A percentile compares a stretch with the other conserved stretches of the same genome.
These are phyloP conservation scores for Neurospora sublineolata DNA, from an alignment of 495 filamentous ascomycete species.

Conservation along the genomic window DNA sequence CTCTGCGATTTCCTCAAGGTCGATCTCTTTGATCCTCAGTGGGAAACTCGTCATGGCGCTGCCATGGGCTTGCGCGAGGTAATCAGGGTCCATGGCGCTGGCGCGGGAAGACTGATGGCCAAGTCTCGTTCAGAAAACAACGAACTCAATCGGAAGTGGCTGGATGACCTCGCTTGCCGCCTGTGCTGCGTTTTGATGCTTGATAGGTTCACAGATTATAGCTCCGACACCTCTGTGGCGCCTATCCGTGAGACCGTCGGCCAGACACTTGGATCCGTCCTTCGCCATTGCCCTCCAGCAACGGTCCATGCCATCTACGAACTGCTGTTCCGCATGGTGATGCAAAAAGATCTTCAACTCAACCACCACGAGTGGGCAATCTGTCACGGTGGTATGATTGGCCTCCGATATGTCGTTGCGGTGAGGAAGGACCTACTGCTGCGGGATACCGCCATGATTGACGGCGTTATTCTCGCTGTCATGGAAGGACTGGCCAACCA, in stretches of 20 bases:
- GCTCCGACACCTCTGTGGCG: constrained; percentile 91
- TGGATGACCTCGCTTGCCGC: constrained; percentile 86
- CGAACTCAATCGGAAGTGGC: constrained; percentile 65
- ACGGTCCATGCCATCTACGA: constrained; percentile 73
- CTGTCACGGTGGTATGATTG: constrained; percentile 96
- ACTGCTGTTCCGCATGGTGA: constrained; percentile 76
- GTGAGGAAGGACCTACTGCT: constrained; percentile 85
- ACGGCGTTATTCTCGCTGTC: constrained; percentile 81
- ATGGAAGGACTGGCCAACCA: constrained; percentile 86
- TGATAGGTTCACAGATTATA: constrained; percentile 94
- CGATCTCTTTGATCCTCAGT: constrained; percentile 85
- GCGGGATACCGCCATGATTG: constrained; percentile 70
- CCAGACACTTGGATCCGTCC: constrained; percentile 82
- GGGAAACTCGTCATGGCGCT: constrained; percentile 96
- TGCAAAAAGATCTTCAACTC: constrained; percentile 70
- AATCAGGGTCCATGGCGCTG: constrained; percentile 78
- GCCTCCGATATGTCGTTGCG: constrained; percentile 84
- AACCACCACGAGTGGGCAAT: constrained; percentile 76
- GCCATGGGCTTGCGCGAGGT: constrained; percentile 92
- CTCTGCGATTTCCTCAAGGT: constrained; percentile 87
- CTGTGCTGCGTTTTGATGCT: constrained; percentile 93
- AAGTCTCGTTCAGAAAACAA: constrained; percentile 67
- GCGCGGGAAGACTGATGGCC: constrained; percentile 69
- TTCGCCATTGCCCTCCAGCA: constrained; percentile 62
- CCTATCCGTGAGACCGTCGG: constrained; percentile 93